These are phyloP conservation scores for Claviceps capensis DNA, from an alignment of 2,329 filamentous ascomycete species.

Conservation along the genomic window DNA sequence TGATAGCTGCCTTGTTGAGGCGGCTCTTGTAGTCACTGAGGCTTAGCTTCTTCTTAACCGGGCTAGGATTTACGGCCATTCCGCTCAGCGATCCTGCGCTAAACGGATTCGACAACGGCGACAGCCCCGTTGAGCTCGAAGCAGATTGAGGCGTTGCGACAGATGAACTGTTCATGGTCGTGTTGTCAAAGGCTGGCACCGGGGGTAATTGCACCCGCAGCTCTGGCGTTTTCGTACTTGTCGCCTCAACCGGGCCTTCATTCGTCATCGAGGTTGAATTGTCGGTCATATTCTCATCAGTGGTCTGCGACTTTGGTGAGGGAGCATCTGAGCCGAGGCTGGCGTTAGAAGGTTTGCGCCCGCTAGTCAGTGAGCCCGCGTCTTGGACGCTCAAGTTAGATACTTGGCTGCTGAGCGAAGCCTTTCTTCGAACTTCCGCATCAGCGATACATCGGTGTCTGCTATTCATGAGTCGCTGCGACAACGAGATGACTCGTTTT, in stretches of 20 bases:
- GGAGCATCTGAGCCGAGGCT: constrained; percentile 11
- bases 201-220: constrained; percentile 44
- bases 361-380: constrained; percentile 22
- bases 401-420: constrained; percentile 9
- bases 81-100: constrained; percentile 28
- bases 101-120: constrained; percentile 37
- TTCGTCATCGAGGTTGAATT: constrained; percentile 11
- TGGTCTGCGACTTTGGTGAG: constrained; percentile 11
- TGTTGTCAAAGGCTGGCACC: constrained; percentile 34
- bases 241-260: background rate
- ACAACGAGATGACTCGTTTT: constrained; percentile 38
- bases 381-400: constrained; percentile 25
- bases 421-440: constrained; percentile 23
- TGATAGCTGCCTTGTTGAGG: constrained; percentile 38
- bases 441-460: constrained; percentile 29
- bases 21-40: constrained; percentile 52
- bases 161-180: constrained; percentile 16
- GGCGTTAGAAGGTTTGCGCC: constrained; percentile 14
- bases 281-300: constrained; percentile 18
- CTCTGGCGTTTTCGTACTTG: constrained; percentile 30
- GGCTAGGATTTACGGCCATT: constrained; percentile 36
- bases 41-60: constrained; percentile 54
- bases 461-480: constrained; percentile 37
- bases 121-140: constrained; percentile 29
- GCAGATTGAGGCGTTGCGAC: constrained; percentile 33